These are phyloP conservation scores for Chrysoporthe austroafricana DNA, from an alignment of 2,329 filamentous ascomycete species.

Conservation along the genomic window DNA sequence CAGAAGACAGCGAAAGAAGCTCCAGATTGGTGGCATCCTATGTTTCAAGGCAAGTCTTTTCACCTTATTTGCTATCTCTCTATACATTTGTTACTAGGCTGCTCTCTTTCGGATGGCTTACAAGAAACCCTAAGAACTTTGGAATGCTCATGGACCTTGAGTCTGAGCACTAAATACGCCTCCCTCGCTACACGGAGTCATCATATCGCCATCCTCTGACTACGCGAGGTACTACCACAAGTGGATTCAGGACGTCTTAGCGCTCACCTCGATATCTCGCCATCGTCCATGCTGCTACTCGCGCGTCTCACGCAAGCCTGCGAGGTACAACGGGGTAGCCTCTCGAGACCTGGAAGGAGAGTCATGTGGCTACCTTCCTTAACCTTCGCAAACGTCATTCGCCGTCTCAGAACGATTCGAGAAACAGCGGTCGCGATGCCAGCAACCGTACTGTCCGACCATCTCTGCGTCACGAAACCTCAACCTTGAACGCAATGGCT, in stretches of 20 bases:
- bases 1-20: background rate
- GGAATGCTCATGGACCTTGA: background rate
- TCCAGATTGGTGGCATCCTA: background rate
- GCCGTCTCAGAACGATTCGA: background rate
- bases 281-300: slow-evolving; percentile 31
- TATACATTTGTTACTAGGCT: background rate
- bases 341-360: slow-evolving; percentile 25
- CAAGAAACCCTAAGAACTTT: background rate
- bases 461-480: slow-evolving; percentile 14
- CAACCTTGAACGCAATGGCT: slow-evolving; percentile 15
- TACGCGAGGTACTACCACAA: slow-evolving; percentile 28
- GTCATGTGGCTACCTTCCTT: slow-evolving; percentile 43
- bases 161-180: background rate
- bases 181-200: slow-evolving; percentile 25
- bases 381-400: slow-evolving; percentile 36
- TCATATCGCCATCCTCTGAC: slow-evolving; percentile 31
- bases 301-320: slow-evolving; percentile 32
- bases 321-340: slow-evolving; percentile 33
- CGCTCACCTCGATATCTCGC: slow-evolving; percentile 35
- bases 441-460: background rate
- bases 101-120: no score
- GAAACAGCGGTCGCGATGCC: background rate
- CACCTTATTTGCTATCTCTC: background rate
- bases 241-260: slow-evolving; percentile 33
- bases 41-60: background rate